Conservation (phyloP, 345 rosid genomes). For the Eucalyptus decipiens region DNA sequence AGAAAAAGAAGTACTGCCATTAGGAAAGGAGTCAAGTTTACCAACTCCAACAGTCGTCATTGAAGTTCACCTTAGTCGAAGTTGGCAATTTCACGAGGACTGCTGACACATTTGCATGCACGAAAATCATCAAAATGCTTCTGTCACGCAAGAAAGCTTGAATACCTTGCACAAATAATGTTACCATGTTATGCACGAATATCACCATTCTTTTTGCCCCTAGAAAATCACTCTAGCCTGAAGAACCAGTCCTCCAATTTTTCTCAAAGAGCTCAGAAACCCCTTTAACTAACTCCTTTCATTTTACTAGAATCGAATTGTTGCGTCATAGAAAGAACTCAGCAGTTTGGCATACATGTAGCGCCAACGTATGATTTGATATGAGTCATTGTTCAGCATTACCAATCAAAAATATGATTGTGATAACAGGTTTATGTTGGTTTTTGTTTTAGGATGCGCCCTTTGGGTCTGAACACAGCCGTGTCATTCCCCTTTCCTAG, state of each 20-base stretch:
- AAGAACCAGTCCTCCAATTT: not conserved
- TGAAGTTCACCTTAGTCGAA: not conserved
- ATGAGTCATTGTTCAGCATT: not conserved
- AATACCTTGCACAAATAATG: not conserved
- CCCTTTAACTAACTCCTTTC: not conserved
- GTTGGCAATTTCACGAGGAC: not conserved
- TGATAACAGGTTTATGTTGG: not conserved
- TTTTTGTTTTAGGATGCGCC: not conserved
- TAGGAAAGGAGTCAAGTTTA: not conserved
- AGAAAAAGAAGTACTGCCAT: not conserved
- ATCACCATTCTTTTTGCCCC: not conserved
- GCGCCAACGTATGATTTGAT: not conserved
- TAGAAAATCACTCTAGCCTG: not conserved
- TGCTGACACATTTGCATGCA: not conserved
- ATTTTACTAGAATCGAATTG: not conserved
- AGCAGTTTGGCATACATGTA: not conserved
- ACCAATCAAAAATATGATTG: not conserved
- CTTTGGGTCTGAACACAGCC: not conserved
- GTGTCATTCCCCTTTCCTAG: not conserved
- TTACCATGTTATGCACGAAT: not conserved
- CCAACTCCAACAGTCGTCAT: not conserved
- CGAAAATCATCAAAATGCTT: not conserved
- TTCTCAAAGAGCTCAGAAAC: not conserved
- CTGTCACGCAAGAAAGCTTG: not conserved
- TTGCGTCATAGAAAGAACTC: not conserved